Base-by-base conservation (phyloP, 1,139 yeast genomes). In the Lodderomyces jiufengensis region DNA sequence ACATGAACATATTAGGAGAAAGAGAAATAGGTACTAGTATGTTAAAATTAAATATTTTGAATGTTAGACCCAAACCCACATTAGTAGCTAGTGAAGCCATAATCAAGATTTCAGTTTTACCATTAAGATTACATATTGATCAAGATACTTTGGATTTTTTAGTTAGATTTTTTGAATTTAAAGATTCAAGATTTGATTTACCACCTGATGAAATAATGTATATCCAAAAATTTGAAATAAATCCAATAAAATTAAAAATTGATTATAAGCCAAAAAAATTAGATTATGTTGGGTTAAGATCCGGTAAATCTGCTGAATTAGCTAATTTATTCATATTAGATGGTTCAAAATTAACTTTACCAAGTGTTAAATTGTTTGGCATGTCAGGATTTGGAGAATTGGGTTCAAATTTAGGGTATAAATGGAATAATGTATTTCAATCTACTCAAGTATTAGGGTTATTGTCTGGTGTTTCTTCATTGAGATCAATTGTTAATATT, bases 261-360 rank as follows among this genome's bases (percentile, higher is more conserved):
- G 98, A 92, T 57, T 94, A 92, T 57, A 90, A 88, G 54, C 98
- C 98, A 0, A 90, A 88, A 51, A 84, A 80, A 46, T 72, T 87
- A 16, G 95, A 90, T 54, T 85, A 84, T 52, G 75, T 78, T 2
- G 96, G 95, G 0, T 70, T 92, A 15, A 69, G 85, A 38, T 83
- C 95, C 0, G 97, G 97, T 1, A 87, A 82, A 45, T 76, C 92
- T 1, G 80, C 84, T 3, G 97, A 90, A 55, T 75, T 92, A 40
- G 80, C 87, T 73, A 92, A 92, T 54, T 76, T 94, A 43, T 88
- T 94, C 56, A 81, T 83, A 9, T 68, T 94, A 18, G 97, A 92
- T 52, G 97, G 88, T 21, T 84, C 97, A 0, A 78, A 76, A 30
- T 71, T 92, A 51, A 67, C 72, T 1, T 61, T 94, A 43, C 76